Percentiles rank a stretch among this genome's conserved stretches.
phyloP scores from a whole-genome alignment of 352 stramenopile species.

The Globisporangium recalcitrans region DNA sequence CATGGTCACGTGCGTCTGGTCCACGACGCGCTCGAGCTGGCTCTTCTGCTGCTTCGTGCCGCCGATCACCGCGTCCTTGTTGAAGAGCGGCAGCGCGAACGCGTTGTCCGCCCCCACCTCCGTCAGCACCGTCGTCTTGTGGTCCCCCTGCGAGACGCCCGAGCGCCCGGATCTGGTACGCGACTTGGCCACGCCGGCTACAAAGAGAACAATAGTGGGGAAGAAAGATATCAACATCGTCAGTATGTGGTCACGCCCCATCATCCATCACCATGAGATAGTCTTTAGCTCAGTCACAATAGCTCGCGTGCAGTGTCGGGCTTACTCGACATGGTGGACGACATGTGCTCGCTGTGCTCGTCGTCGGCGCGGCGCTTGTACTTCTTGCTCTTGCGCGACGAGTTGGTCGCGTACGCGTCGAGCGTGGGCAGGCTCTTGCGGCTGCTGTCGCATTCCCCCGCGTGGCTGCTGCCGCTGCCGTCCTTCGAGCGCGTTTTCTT shows the following conservation, averaged over 20 bases:
- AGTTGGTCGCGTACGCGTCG: slow-evolving; percentile 1
- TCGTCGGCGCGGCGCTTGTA: neutral
- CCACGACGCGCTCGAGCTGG: slow-evolving; percentile 26
- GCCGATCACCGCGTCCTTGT: slow-evolving; percentile 4
- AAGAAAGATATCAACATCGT: neutral
- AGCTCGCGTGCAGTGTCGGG: too few species aligned
- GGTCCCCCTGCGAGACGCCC: slow-evolving; percentile 22
- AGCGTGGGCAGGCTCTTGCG: slow-evolving; percentile 12
- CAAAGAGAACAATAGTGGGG: neutral
- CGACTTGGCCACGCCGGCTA: slow-evolving; percentile 12
- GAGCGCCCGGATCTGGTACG: slow-evolving; percentile 17
- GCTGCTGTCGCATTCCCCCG: neutral
- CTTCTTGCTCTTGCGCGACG: slow-evolving; percentile 7
- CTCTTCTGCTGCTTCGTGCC: slow-evolving; percentile 21
- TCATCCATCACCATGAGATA: neutral
- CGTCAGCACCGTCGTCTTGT: slow-evolving; percentile 48
- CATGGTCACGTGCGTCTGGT: slow-evolving; percentile 66
- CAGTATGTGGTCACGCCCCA: neutral
- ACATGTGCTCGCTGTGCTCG: slow-evolving; percentile 2
- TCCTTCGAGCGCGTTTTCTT: slow-evolving; percentile 8
- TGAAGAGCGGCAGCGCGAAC: slow-evolving; percentile 39
- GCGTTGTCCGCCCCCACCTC: slow-evolving; percentile 45
- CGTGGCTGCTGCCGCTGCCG: neutral
- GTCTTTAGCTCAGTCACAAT: too few species aligned
- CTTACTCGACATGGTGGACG: slow-evolving; percentile 17